phyloP scores from a whole-genome alignment of 148 eudicot genomes.

The Pouteria glomerata region DNA sequence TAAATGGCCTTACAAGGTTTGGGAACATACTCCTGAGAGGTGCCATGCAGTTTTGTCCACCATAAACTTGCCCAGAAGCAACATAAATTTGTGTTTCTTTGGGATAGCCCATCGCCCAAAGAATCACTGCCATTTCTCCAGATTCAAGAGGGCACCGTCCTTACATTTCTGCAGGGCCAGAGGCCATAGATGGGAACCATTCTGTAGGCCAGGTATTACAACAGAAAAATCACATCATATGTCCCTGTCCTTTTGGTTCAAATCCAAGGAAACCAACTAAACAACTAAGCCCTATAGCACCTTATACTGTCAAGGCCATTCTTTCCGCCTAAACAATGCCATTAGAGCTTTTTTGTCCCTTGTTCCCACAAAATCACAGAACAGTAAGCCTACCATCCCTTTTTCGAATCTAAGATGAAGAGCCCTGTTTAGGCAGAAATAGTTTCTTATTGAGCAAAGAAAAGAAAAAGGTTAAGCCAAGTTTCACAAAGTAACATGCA shows the following conservation, averaged over 20 bases:
- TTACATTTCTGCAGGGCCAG: slow-evolving; percentile 92
- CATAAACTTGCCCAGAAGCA: slow-evolving; percentile 98
- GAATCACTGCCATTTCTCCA: slow-evolving; percentile 95
- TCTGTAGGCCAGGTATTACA: slow-evolving; percentile 60
- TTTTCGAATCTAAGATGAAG: slow-evolving; percentile 99
- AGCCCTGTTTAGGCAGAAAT: slow-evolving; percentile 59
- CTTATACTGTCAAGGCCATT: slow-evolving; percentile 98
- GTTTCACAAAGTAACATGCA: not conserved
- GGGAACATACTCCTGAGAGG: slow-evolving; percentile 99
- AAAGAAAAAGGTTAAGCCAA: not conserved
- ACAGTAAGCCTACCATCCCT: slow-evolving; percentile 98
- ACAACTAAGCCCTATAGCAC: slow-evolving; percentile 32
- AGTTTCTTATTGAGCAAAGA: not conserved
- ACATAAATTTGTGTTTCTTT: slow-evolving; percentile 98
- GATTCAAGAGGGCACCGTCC: slow-evolving; percentile 99
- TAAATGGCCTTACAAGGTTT: slow-evolving; percentile 63
- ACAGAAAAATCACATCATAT: slow-evolving; percentile 6
- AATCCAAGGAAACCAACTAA: not conserved
- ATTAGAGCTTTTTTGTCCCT: slow-evolving; percentile 82
- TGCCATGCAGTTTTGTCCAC: slow-evolving; percentile 97
- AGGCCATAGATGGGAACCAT: slow-evolving; percentile 97
- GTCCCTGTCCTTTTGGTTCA: not conserved
- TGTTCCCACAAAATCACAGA: slow-evolving; percentile 97
- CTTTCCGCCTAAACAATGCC: slow-evolving; percentile 88
- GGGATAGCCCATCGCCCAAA: slow-evolving; percentile 95